Evolutionary conservation across 305 asterid species (phyloP).

Genomic region (Fraxinus floribunda): DNA sequence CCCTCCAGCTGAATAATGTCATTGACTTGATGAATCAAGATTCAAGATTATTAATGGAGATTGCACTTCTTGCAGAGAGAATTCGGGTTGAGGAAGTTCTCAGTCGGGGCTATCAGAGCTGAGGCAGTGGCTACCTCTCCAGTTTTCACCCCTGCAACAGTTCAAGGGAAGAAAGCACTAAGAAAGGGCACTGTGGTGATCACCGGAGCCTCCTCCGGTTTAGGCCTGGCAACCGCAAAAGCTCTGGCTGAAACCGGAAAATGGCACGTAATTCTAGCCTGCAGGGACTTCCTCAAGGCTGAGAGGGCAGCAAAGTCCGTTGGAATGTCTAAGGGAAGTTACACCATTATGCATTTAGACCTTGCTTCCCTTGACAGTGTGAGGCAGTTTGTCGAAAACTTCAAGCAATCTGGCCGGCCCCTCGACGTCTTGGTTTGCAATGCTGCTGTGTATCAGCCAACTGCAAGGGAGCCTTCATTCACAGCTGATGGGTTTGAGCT

Average conservation of each 20-base stretch:
- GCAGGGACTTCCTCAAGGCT: constrained; percentile 87
- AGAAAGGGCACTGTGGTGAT: constrained; percentile 69
- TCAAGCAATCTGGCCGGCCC: constrained; percentile 61
- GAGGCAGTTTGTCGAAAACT: constrained; percentile 73
- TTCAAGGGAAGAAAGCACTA: constrained; percentile 68
- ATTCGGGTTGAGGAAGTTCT: constrained; percentile 29
- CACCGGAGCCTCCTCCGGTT: constrained; percentile 94
- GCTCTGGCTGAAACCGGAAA: constrained; percentile 80
- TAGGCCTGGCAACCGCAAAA: constrained; percentile 89
- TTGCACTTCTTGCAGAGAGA: constrained; percentile 39
- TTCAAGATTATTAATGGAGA: background rate
- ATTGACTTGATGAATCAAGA: background rate
- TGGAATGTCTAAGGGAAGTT: constrained; percentile 75
- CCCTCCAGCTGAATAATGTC: background rate
- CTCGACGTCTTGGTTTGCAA: constrained; percentile 90
- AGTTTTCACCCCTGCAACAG: constrained; percentile 41
- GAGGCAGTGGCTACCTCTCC: constrained; percentile 66
- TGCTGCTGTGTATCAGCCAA: constrained; percentile 89
- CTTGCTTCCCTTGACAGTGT: constrained; percentile 87
- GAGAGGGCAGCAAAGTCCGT: constrained; percentile 81
- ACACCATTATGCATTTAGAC: constrained; percentile 88
- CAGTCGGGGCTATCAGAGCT: constrained; percentile 35
- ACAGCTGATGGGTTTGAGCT: constrained; percentile 95
- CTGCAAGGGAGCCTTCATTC: constrained; percentile 80
- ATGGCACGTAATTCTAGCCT: constrained; percentile 96